Conservation (phyloP, 2,329 filamentous ascomycete genomes). For the Penicillium digitatum region DNA sequence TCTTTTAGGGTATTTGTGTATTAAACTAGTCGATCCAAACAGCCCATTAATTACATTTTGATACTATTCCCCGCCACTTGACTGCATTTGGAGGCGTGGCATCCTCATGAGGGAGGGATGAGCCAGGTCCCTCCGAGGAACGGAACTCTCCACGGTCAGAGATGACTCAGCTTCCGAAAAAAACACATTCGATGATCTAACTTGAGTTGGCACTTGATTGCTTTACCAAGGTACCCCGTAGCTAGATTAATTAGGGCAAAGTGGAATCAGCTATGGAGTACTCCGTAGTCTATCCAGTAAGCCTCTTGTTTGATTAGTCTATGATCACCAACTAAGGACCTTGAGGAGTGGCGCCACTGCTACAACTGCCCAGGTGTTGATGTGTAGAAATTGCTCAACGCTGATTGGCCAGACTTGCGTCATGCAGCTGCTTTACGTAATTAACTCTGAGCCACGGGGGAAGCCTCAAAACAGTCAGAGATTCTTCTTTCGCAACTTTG, state of each 20-base stretch:
- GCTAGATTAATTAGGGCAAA: background rate
- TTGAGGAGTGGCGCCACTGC: conserved; percentile 29
- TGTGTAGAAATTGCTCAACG: conserved; percentile 38
- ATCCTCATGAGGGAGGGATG: background rate
- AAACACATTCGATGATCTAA: conserved; percentile 1
- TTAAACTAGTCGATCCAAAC: background rate
- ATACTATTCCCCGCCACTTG: conserved; percentile 1
- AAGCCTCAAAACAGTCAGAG: conserved; percentile 24
- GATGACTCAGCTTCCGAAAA: conserved; percentile 24
- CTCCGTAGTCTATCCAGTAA: background rate
- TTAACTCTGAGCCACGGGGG: conserved; percentile 14
- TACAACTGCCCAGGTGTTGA: background rate
- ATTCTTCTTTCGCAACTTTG: conserved; percentile 12
- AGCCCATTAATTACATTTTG: background rate
- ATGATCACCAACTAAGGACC: background rate
- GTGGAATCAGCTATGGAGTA: background rate
- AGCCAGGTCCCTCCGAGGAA: conserved; percentile 5
- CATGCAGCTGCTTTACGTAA: conserved; percentile 29
- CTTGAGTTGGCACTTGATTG: background rate
- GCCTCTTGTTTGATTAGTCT: background rate
- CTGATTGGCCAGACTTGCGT: conserved; percentile 35
- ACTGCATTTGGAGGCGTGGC: conserved; percentile 3
- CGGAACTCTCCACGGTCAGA: background rate
- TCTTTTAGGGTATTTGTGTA: background rate
- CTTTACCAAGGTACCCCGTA: too few species aligned